Conservation (phyloP, 23 red algal species). For the Gracilariopsis chorda region DNA sequence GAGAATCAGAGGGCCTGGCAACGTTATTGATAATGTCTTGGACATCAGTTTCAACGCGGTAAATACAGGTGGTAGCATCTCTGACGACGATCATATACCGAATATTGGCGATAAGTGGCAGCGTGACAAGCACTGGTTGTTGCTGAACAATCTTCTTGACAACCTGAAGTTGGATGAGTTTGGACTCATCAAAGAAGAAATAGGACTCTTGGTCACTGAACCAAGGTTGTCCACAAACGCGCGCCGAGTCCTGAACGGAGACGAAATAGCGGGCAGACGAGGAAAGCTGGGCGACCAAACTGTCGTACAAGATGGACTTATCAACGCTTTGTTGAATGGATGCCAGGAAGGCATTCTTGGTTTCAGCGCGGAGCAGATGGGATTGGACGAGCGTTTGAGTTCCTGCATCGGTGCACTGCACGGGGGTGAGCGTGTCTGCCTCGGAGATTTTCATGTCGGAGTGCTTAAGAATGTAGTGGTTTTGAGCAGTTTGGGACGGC, state of each 20-base stretch:
- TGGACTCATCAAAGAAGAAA: constrained; percentile 61
- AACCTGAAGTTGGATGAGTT: not conserved
- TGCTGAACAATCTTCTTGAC: constrained; percentile 30
- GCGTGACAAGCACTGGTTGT: not conserved
- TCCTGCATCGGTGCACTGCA: constrained; percentile 22
- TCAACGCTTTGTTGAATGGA: constrained; percentile 2
- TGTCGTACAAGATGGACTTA: constrained; percentile 24
- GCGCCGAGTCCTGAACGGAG: constrained; percentile 26
- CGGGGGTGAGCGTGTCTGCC: not conserved
- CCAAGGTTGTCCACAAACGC: constrained; percentile 26
- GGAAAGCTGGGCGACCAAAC: not conserved
- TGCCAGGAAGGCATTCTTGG: not conserved
- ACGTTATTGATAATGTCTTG: constrained; percentile 33
- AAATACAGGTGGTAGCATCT: constrained; percentile 50
- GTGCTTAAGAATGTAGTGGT: constrained; percentile 3
- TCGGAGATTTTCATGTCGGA: constrained; percentile 48
- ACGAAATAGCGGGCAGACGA: not conserved
- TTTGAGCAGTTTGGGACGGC: not conserved
- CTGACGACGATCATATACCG: constrained; percentile 58
- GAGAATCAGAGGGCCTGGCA: constrained; percentile 32
- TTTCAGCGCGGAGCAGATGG: not conserved
- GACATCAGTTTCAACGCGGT: constrained; percentile 51
- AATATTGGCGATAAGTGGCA: constrained; percentile 51
- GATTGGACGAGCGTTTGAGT: constrained; percentile 6
- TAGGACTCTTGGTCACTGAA: constrained; percentile 31